Evolutionary conservation across 164 flowering plant species (phyloP).

Genomic region (Aristolochia californica): DNA sequence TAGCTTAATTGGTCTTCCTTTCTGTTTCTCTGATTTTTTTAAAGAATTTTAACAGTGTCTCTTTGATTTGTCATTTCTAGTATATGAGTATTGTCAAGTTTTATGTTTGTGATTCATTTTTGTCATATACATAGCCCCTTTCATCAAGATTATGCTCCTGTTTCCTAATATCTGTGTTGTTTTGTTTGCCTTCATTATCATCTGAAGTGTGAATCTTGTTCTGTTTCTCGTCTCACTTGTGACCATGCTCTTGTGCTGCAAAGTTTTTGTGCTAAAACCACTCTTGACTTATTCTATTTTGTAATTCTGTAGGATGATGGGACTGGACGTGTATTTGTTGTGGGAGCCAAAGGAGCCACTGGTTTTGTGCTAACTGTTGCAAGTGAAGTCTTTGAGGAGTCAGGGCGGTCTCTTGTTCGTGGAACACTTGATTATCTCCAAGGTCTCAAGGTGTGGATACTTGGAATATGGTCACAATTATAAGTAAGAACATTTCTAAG

Average conservation of each 20-base stretch:
- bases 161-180: too few species aligned
- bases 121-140: too few species aligned
- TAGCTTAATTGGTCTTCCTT: too few species aligned
- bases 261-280: neutral
- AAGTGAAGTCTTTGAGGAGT: slow-evolving; percentile 93
- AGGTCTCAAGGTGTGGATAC: slow-evolving; percentile 80
- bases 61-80: too few species aligned
- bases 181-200: too few species aligned
- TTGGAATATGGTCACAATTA: neutral
- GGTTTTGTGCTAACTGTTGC: slow-evolving; percentile 75
- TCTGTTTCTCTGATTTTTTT: too few species aligned
- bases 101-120: too few species aligned
- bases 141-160: too few species aligned
- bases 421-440: slow-evolving; percentile 92
- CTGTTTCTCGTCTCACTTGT: neutral
- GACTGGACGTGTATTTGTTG: slow-evolving; percentile 66
- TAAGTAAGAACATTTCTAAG: neutral
- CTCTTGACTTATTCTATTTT: neutral
- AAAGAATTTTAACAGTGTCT: too few species aligned
- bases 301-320: slow-evolving; percentile 70
- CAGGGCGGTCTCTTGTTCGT: slow-evolving; percentile 85
- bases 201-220: too few species aligned
- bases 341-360: slow-evolving; percentile 89
- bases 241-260: neutral
- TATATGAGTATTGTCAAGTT: too few species aligned